phyloP scores from a whole-genome alignment of 371 early-diverging fungal species.

The Syncephalastrum monosporum region DNA sequence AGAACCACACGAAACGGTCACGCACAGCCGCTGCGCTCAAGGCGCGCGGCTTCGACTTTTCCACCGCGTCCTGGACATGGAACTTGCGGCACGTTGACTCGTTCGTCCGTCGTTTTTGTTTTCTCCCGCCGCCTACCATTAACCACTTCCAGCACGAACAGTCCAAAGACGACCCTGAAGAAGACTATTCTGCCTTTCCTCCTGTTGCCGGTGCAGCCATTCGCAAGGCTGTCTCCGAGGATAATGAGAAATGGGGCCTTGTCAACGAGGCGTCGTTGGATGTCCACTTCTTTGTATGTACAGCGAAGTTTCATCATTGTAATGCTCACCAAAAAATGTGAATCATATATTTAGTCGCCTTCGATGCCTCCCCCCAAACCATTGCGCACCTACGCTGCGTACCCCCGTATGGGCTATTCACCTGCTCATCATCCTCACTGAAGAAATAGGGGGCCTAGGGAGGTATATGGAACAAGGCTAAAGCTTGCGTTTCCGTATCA shows the following conservation, averaged over 20 bases:
- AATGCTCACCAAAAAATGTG: not conserved
- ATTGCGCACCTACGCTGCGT: conserved; percentile 1
- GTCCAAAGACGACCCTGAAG: too few relatives aligned
- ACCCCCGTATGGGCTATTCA: not conserved
- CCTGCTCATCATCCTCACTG: not conserved
- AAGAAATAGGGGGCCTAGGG: too few relatives aligned
- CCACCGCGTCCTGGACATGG: too few relatives aligned
- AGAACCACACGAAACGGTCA: too few relatives aligned
- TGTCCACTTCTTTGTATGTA: conserved; percentile 4
- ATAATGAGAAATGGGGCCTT: conserved; percentile 4
- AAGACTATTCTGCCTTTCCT: too few relatives aligned
- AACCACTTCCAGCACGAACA: too few relatives aligned
- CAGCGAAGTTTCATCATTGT: not conserved
- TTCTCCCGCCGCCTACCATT: too few relatives aligned
- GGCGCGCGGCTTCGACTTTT: too few relatives aligned
- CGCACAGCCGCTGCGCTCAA: too few relatives aligned
- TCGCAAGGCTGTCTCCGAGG: conserved; percentile 1
- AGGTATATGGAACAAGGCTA: not conserved
- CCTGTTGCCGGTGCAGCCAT: conserved; percentile 2
- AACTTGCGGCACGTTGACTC: too few relatives aligned
- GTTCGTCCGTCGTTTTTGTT: too few relatives aligned
- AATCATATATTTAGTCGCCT: not conserved
- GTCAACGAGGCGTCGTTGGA: conserved; percentile 1
- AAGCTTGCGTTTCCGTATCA: not conserved
- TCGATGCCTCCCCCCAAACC: conserved; percentile 2